phyloP scores from a whole-genome alignment of 495 filamentous ascomycete species.

The Arthonia radiata region DNA sequence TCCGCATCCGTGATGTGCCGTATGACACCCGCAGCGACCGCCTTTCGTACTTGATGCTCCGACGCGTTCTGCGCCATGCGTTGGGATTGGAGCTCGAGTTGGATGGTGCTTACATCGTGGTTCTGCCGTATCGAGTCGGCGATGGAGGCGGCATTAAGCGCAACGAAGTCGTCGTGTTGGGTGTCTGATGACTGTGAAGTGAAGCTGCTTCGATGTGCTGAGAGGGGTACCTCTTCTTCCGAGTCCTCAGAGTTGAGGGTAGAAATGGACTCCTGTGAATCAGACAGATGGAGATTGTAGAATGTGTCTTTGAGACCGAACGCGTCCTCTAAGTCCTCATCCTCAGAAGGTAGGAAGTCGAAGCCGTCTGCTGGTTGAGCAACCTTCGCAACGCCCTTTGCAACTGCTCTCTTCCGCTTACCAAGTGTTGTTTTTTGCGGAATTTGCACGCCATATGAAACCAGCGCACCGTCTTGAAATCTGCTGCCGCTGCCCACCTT shows the following conservation, averaged over 20 bases:
- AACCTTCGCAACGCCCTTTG: conserved; percentile 28
- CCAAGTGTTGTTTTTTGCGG: conserved; percentile 18
- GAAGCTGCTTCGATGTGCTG: too few relatives aligned
- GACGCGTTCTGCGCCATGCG: conserved; percentile 75
- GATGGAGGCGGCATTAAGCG: conserved; percentile 61
- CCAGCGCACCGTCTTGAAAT: conserved; percentile 43
- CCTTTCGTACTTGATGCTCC: conserved; percentile 63
- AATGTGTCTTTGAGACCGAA: conserved; percentile 40
- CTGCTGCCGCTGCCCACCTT: conserved; percentile 43
- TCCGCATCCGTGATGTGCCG: conserved; percentile 39
- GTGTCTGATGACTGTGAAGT: too few relatives aligned
- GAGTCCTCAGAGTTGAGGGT: conserved; percentile 28
- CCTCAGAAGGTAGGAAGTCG: conserved; percentile 9
- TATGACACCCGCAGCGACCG: conserved; percentile 64
- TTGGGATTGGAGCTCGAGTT: conserved; percentile 71
- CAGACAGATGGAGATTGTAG: conserved; percentile 44
- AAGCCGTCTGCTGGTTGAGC: conserved; percentile 31
- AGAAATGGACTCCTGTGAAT: conserved; percentile 73
- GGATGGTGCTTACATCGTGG: conserved; percentile 60
- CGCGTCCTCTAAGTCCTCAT: conserved; percentile 9
- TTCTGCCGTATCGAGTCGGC: conserved; percentile 53
- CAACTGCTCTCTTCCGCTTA: conserved; percentile 15
- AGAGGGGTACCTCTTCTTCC: conserved; percentile 11
- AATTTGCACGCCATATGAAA: conserved; percentile 59
- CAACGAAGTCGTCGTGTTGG: conserved; percentile 41